Base-by-base conservation (phyloP, 176 grass and related monocot species). In the Alopecurus myosuroides region DNA sequence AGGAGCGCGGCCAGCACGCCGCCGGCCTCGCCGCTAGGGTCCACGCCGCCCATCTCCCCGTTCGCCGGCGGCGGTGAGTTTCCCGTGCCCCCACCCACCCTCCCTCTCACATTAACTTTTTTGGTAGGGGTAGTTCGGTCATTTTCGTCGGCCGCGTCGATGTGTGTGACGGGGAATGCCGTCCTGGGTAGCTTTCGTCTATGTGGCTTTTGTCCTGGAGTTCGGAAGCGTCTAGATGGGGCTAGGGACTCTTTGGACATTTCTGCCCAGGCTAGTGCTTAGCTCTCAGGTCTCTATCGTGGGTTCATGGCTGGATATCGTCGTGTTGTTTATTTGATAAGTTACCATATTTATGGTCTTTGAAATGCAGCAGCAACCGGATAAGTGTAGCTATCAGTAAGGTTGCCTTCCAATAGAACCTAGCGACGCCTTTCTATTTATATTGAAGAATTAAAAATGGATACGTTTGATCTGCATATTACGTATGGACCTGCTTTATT, bases 11-110 rank as follows among this genome's bases (percentile, higher is more conserved):
- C 91, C 51, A 84, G 85, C 70, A 94, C 96, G 51, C 93, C 96
- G 14, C 96, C 93, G 42, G 86, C 86, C 35, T 95, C 91, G 0
- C 96, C 96, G 19, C 77, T 82, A 0, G 93, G 85, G 17, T 87
- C 91, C 4, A 90, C 96, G 7, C 89, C 93, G 53, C 93, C 96
- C 71, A 76, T 90, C 49, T 98, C 96, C 37, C 96, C 93, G 78
- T 98, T 95, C 62, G 84, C 86, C 40, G 85, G 56, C 46, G 91
- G 85, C 65, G 93, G 96, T 98, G 81, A 89, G 95, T 68, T 62
- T 17, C 74, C 40, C 12, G 1, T 2, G 44, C 20, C 11, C 15
- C 70, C 77, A n/a, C 22, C 33, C 20, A 11, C n/a, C 34, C 11
- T 33, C n/a, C 34, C 11, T 33, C 25, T 9, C 11, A 20, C 57